Base-by-base conservation (phyloP, 306 rosid genomes). In the Gleditsia sinensis region DNA sequence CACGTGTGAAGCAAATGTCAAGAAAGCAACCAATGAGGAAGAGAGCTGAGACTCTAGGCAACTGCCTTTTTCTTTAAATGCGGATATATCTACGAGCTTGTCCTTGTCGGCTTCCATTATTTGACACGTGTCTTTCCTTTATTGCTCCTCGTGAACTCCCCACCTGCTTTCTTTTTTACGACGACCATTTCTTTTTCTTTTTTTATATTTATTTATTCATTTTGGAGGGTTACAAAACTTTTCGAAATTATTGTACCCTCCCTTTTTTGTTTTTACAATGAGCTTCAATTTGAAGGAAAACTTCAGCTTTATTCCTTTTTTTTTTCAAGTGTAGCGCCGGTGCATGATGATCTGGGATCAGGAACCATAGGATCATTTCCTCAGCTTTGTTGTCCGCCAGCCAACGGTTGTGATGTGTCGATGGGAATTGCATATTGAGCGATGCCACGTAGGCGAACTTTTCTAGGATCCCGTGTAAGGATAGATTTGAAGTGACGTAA, bases 1-100 rank as follows among this genome's bases (percentile, higher is more conserved):
- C 95, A 82, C 80, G 83, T 77, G 84, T 27, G 43, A 16, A 25
- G 13, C 61, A 64, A 66, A 86, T 83, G 92, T 90, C 95, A 90
- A 93, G 82, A 83, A 90, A 89, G 88, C 50, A 81, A 59, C 98
- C 89, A 90, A 93, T 90, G 13, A 53, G 23, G 53, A 62, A 64
- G 90, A 86, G 90, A 82, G 89, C 68, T 28, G 78, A 69, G 56
- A 76, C 77, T 69, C 43, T 69, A 58, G 74, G 85, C 90, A 93
- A 90, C 90, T 10, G 20, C 82, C 88, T 85, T 88, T 88, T 82
- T 79, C 85, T 85, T 86, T 71, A 71, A 87, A 78, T 84, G 86
- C 85, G 85, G 71, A 83, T 84, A 78, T 80, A 78, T 77, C 88
- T 74, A 87, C 77, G 83, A 76, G 75, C 90, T 63, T 85, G 89